Conservation (phyloP, 1,284 basidiomycete species). For the Vanrija humicola region DNA sequence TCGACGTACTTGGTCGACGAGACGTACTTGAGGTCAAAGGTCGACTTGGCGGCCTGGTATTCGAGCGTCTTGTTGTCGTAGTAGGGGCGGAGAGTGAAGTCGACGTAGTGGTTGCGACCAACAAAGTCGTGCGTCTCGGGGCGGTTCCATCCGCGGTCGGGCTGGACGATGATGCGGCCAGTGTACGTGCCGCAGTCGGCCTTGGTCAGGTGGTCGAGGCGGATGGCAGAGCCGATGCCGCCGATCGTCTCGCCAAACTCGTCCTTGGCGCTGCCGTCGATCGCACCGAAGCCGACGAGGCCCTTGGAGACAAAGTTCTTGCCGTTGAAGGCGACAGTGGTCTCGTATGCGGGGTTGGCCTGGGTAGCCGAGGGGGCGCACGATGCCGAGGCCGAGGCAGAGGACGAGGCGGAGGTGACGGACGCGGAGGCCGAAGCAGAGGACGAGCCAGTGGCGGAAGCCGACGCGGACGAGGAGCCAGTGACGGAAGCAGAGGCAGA, state of each 20-base stretch:
- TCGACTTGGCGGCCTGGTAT: conserved; percentile 56
- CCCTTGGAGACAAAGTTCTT: conserved; percentile 38
- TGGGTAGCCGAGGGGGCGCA: neutral
- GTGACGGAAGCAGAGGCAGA: neutral
- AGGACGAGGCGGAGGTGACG: neutral
- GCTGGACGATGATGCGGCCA: conserved; percentile 55
- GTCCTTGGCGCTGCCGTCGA: conserved; percentile 32
- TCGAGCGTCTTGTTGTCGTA: conserved; percentile 53
- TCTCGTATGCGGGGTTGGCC: neutral
- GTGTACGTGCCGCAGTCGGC: conserved; percentile 37
- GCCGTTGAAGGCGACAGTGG: conserved; percentile 14
- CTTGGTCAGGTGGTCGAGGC: conserved; percentile 17
- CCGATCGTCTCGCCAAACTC: conserved; percentile 42
- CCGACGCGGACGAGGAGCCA: conserved; percentile 11
- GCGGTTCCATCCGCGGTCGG: conserved; percentile 52
- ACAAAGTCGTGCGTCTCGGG: conserved; percentile 58
- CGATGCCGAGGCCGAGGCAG: neutral
- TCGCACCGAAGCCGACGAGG: conserved; percentile 44
- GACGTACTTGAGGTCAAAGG: conserved; percentile 56
- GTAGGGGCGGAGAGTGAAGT: conserved; percentile 61
- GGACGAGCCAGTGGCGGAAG: neutral
- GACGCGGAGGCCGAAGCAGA: neutral
- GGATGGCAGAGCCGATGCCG: conserved; percentile 36
- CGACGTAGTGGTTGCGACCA: conserved; percentile 57
- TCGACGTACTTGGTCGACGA: conserved; percentile 60